Conservation (phyloP, 306 rosid species). For the Hippophae tibetana region DNA sequence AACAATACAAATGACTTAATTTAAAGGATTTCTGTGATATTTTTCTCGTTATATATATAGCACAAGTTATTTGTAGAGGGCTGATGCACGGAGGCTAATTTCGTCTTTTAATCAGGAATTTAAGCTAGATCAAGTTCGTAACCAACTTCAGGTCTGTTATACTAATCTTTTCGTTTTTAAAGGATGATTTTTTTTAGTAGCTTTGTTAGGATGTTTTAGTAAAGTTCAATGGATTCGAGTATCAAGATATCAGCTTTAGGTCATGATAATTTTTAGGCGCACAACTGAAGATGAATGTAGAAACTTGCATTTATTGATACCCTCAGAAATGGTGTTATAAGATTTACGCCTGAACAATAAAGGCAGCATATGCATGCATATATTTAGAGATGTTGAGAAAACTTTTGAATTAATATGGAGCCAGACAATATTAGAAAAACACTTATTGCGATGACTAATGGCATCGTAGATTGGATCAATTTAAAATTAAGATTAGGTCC, state of each 20-base stretch:
- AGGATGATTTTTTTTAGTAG: not conserved
- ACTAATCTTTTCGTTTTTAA: not conserved
- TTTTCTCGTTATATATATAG: too few relatives aligned
- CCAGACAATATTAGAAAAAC: too few relatives aligned
- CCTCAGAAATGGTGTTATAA: not conserved
- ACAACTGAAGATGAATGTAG: not conserved
- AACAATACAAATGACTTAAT: too few relatives aligned
- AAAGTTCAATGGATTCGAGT: not conserved
- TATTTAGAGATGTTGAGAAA: not conserved
- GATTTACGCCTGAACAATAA: not conserved
- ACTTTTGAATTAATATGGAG: too few relatives aligned
- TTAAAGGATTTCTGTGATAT: too few relatives aligned
- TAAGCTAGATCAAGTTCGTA: constrained; percentile 78
- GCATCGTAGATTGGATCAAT: too few relatives aligned
- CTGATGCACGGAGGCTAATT: constrained; percentile 11
- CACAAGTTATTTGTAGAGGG: not conserved
- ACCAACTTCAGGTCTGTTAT: constrained; percentile 75
- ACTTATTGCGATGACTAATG: too few relatives aligned
- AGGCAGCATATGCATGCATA: not conserved
- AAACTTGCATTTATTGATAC: not conserved
- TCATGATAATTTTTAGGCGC: not conserved
- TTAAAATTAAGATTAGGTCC: too few relatives aligned
- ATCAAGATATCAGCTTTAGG: not conserved
- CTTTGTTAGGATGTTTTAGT: not conserved
- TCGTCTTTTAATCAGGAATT: constrained; percentile 50